phyloP scores from a whole-genome alignment of 2,329 filamentous ascomycete species.

The Tolypocladium paradoxum region DNA sequence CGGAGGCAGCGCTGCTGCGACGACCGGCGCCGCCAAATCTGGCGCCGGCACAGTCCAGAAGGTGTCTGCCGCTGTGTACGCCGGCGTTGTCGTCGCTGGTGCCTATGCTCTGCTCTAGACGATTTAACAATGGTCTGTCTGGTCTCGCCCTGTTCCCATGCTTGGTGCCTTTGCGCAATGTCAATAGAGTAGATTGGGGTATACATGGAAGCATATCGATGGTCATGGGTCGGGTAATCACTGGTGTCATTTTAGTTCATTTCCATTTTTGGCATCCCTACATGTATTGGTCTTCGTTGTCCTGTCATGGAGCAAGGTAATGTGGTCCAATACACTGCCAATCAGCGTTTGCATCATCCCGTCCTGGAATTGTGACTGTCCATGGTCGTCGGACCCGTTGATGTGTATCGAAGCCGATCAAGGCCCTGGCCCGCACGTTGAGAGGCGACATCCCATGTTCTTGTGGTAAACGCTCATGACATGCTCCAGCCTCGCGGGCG shows the following conservation, averaged over 20 bases:
- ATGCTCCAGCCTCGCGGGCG: slow-evolving; percentile 11
- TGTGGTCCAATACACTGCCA: background rate
- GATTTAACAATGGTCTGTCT: background rate
- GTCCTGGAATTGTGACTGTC: background rate
- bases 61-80: background rate
- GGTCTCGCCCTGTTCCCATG: background rate
- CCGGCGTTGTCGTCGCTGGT: background rate
- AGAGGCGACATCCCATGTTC: slow-evolving; percentile 16
- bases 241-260: background rate
- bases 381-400: slow-evolving; percentile 5
- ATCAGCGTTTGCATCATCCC: background rate
- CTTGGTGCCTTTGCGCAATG: background rate
- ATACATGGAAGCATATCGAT: background rate
- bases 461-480: slow-evolving; percentile 10
- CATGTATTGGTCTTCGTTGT: background rate
- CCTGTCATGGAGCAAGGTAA: background rate
- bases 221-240: background rate
- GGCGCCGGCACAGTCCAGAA: background rate
- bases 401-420: slow-evolving; percentile 4
- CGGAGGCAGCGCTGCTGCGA: background rate
- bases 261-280: background rate
- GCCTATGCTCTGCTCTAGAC: background rate
- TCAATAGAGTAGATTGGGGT: background rate
- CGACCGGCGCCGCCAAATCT: background rate
- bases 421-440: slow-evolving; percentile 11